Conservation (phyloP, 768 basidiomycete species). For the Solioccasus polychromus region DNA sequence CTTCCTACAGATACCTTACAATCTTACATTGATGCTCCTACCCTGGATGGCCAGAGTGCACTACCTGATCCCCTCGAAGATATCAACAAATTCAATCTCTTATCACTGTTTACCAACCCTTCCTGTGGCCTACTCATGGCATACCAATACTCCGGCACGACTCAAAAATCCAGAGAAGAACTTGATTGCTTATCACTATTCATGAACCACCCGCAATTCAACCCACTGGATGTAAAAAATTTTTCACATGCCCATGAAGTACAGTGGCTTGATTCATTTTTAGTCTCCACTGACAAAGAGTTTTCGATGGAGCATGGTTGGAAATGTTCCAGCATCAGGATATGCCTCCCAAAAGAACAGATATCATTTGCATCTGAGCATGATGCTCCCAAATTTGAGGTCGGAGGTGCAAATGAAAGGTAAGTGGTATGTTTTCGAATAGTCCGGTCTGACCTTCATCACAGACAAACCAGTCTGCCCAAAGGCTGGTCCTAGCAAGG, state of each 20-base stretch:
- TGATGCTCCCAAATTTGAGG: neutral
- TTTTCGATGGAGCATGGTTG: slow-evolving; percentile 3
- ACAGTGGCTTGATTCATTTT: neutral
- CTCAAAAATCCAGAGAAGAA: slow-evolving; percentile 24
- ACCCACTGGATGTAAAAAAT: no score
- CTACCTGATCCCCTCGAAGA: no score
- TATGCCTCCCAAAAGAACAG: slow-evolving; percentile 3
- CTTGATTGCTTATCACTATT: slow-evolving; percentile 26
- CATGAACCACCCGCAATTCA: slow-evolving; percentile 20
- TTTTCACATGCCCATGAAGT: slow-evolving; percentile 3
- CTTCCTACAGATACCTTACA: no score
- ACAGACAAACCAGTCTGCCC: no score
- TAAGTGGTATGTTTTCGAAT: no score
- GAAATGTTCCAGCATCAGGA: neutral
- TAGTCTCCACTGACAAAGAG: neutral
- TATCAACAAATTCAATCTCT: no score
- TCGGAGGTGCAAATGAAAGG: no score
- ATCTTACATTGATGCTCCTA: no score
- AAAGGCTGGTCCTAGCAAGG: no score
- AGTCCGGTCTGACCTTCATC: no score
- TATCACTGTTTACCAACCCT: no score
- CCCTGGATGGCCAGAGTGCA: no score
- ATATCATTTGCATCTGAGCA: neutral
- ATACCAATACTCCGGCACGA: slow-evolving; percentile 31
- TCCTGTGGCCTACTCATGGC: slow-evolving; percentile 25